phyloP scores from a whole-genome alignment of 371 early-diverging fungal species.

The Smittium culicis region DNA sequence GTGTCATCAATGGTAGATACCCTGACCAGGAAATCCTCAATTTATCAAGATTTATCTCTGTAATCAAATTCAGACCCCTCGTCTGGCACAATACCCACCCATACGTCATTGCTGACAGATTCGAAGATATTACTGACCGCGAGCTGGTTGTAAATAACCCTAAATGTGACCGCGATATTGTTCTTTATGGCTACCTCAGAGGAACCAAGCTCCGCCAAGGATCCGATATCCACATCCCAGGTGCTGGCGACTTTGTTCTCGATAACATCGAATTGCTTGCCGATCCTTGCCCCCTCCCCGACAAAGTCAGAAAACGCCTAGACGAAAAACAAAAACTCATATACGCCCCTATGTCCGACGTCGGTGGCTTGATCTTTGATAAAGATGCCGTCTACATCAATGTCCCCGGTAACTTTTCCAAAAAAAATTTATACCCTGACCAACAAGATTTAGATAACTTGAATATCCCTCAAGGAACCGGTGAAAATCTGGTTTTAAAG shows the following conservation, averaged over 20 bases:
- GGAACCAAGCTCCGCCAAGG: constrained; percentile 78
- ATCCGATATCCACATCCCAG: constrained; percentile 84
- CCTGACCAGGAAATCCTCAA: constrained; percentile 85
- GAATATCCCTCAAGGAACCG: constrained; percentile 37
- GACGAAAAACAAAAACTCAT: constrained; percentile 87
- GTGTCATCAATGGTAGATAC: constrained; percentile 85
- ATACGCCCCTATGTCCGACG: constrained; percentile 97
- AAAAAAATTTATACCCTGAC: constrained; percentile 34
- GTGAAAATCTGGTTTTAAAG: constrained; percentile 82
- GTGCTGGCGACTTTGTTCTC: constrained; percentile 79
- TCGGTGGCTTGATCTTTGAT: constrained; percentile 95
- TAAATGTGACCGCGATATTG: constrained; percentile 78
- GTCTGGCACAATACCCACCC: constrained; percentile 94
- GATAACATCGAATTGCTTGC: constrained; percentile 56
- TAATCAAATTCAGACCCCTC: constrained; percentile 92
- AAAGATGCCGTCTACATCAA: constrained; percentile 97
- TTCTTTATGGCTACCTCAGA: constrained; percentile 87
- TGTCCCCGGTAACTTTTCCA: constrained; percentile 72
- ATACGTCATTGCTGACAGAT: constrained; percentile 86
- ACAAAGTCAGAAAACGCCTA: constrained; percentile 72
- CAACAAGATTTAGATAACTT: constrained; percentile 20
- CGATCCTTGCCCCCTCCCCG: constrained; percentile 91
- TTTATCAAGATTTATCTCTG: constrained; percentile 88
- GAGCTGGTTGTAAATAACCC: constrained; percentile 62
- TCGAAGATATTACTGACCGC: constrained; percentile 92